A percentile compares a stretch with the other conserved stretches of the same genome.
phyloP scores from a whole-genome alignment of 148 eudicot species.

The Drosera capensis region DNA sequence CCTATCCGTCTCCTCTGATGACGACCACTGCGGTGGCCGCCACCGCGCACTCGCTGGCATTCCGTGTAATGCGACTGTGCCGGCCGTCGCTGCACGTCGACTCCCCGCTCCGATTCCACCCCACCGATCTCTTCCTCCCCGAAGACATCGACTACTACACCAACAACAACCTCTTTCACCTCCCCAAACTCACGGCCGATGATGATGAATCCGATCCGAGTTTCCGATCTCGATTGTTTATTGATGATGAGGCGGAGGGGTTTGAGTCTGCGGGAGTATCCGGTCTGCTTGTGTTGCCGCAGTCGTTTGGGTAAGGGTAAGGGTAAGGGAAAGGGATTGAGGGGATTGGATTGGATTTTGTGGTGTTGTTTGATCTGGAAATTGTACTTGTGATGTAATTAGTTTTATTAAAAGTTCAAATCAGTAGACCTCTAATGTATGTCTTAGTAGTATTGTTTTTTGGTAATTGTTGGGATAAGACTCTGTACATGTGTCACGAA shows the following conservation, averaged over 20 bases:
- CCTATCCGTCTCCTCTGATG: no score
- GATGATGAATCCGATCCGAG: conserved; percentile 47
- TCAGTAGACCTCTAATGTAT: no score
- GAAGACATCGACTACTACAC: conserved; percentile 67
- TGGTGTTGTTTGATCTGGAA: conserved; percentile 1
- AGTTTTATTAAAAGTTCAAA: no score
- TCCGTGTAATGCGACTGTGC: conserved; percentile 90
- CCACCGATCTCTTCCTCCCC: conserved; percentile 66
- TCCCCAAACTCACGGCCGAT: conserved; percentile 18
- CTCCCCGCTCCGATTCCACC: conserved; percentile 67
- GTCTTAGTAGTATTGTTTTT: no score
- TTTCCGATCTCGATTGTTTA: conserved; percentile 55
- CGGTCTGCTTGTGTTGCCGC: conserved; percentile 90
- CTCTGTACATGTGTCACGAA: no score
- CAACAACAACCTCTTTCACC: conserved; percentile 23
- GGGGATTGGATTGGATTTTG: background rate
- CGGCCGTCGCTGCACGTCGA: conserved; percentile 80
- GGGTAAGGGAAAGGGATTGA: no score
- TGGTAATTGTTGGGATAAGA: no score
- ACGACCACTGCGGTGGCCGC: no score
- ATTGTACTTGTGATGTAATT: no score
- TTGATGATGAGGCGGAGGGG: conserved; percentile 35
- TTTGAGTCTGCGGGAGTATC: conserved; percentile 79
- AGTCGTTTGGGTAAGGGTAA: conserved; percentile 98
- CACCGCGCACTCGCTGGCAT: conserved; percentile 77